A percentile compares a stretch with the other conserved stretches of the same genome.
phyloP scores from a whole-genome alignment of 345 rosid genomes.

The Eucalyptus urophylla region DNA sequence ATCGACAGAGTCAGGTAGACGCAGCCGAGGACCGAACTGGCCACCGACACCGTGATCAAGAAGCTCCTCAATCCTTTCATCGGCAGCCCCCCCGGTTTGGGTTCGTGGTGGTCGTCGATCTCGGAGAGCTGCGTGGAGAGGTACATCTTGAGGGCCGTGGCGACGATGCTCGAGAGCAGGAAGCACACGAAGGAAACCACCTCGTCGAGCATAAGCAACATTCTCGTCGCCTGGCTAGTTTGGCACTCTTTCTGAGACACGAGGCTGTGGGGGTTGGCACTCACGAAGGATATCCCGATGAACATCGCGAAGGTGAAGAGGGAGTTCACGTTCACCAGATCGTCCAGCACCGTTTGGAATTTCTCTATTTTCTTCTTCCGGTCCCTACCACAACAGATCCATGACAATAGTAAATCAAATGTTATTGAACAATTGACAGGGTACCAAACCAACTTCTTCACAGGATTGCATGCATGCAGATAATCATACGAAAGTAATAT shows the following conservation, averaged over 20 bases:
- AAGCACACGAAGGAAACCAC: constrained; percentile 13
- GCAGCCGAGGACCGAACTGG: constrained; percentile 3
- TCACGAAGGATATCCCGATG: constrained; percentile 10
- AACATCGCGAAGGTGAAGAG: constrained; percentile 25
- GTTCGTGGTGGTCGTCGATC: too few species aligned
- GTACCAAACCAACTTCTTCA: neutral
- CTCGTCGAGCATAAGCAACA: constrained; percentile 5
- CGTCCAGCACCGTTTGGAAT: constrained; percentile 5
- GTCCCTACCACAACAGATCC: neutral
- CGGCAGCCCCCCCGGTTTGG: too few species aligned
- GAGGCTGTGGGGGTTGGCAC: neutral
- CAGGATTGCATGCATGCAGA: neutral
- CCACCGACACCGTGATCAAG: neutral
- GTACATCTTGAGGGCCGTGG: neutral
- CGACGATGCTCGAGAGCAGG: constrained; percentile 12
- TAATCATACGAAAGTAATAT: too few species aligned
- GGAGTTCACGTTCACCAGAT: constrained; percentile 23
- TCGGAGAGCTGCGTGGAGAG: neutral
- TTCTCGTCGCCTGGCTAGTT: neutral
- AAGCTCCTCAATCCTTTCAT: neutral
- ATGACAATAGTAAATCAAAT: neutral
- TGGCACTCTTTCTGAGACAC: neutral
- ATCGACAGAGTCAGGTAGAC: constrained; percentile 11
- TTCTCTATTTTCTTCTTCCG: neutral
- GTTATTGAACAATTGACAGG: neutral